These are phyloP conservation scores for Plasmopara viticola DNA, from an alignment of 352 stramenopile species.

Conservation along the genomic window DNA sequence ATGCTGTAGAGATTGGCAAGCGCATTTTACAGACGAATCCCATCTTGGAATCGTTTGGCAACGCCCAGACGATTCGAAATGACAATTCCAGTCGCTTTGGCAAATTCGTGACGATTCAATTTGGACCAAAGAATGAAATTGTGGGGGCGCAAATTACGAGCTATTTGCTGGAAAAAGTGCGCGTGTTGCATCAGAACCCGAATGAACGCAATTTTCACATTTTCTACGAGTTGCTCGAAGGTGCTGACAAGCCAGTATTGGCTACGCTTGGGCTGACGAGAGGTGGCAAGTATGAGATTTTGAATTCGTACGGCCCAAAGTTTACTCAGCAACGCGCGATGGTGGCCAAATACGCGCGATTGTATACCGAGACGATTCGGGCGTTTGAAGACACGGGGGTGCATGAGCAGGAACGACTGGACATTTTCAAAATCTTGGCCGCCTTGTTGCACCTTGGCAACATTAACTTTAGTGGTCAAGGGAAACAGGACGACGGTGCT, in stretches of 20 bases:
- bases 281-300: constrained; percentile 76
- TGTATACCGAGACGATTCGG: constrained; percentile 62
- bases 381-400: constrained; percentile 77
- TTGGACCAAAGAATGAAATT: constrained; percentile 71
- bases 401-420: constrained; percentile 28
- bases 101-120: constrained; percentile 96
- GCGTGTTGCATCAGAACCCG: constrained; percentile 89
- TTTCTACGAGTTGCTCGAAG: constrained; percentile 93
- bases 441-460: constrained; percentile 95
- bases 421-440: constrained; percentile 74
- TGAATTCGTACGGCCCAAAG: constrained; percentile 76
- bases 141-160: constrained; percentile 91
- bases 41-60: constrained; percentile 96
- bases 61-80: constrained; percentile 94
- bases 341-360: constrained; percentile 42
- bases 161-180: constrained; percentile 97
- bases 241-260: constrained; percentile 54
- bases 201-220: constrained; percentile 94
- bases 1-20: constrained; percentile 67
- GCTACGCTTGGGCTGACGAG: constrained; percentile 54
- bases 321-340: constrained; percentile 28
- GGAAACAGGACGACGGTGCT: constrained; percentile 39
- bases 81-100: constrained; percentile 95
- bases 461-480: constrained; percentile 69
- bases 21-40: constrained; percentile 95